Conservation (phyloP, 495 filamentous ascomycete species). For the Daldinia vernicosa region DNA sequence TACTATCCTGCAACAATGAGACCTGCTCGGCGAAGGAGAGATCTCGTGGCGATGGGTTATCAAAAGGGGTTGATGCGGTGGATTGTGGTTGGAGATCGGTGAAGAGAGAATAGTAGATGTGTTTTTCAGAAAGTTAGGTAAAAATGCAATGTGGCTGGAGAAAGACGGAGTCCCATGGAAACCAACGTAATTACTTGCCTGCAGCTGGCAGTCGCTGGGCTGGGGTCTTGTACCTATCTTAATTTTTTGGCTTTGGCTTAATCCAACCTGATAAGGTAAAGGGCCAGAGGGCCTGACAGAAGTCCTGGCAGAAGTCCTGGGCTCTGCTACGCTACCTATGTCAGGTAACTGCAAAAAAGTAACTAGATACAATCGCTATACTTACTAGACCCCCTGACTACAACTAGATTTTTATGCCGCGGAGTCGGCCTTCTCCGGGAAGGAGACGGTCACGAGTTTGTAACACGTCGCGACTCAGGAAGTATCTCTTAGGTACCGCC, state of each 20-base stretch:
- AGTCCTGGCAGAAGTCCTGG: neutral
- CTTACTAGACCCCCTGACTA: neutral
- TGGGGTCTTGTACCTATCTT: constrained; percentile 3
- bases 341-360: neutral
- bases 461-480: constrained; percentile 19
- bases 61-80: constrained; percentile 45
- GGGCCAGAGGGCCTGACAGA: too few relatives aligned
- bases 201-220: constrained; percentile 22
- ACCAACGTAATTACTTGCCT: constrained; percentile 33
- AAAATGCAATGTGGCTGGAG: constrained; percentile 49
- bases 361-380: neutral
- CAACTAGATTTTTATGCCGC: neutral
- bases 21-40: constrained; percentile 52
- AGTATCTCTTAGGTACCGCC: constrained; percentile 27
- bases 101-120: constrained; percentile 43
- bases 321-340: neutral
- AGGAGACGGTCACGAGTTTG: constrained; percentile 33
- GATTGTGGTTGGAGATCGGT: constrained; percentile 48
- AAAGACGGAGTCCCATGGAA: constrained; percentile 32
- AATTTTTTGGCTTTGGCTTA: constrained; percentile 10
- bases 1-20: constrained; percentile 49
- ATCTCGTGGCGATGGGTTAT: constrained; percentile 49
- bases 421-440: constrained; percentile 15
- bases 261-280: constrained; percentile 29
- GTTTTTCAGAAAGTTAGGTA: constrained; percentile 49